Percentiles rank a stretch among this genome's conserved stretches.
Conservation (phyloP, 2,329 filamentous ascomycete genomes). For the Sporothrix protearum region DNA sequence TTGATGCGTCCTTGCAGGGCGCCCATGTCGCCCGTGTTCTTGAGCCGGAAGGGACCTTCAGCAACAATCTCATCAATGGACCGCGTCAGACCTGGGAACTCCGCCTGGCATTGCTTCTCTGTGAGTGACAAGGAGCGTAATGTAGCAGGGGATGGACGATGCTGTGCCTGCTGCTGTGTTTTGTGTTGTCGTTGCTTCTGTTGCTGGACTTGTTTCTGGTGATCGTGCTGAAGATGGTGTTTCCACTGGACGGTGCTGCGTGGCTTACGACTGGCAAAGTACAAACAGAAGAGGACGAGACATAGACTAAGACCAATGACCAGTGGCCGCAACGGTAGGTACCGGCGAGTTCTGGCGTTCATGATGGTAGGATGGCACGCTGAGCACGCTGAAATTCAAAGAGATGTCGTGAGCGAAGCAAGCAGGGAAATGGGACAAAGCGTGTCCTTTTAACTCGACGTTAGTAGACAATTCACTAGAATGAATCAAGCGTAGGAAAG, state of each 20-base stretch:
- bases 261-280: slow-evolving; percentile 26
- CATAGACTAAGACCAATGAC: slow-evolving; percentile 28
- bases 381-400: not conserved
- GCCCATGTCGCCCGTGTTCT: slow-evolving; percentile 39
- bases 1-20: slow-evolving; percentile 44
- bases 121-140: slow-evolving; percentile 41
- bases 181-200: not conserved
- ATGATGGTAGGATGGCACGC: not conserved
- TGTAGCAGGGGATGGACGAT: slow-evolving; percentile 6
- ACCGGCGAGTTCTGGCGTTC: not conserved
- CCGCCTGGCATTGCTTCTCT: slow-evolving; percentile 41
- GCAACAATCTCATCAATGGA: slow-evolving; percentile 46
- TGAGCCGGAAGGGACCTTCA: slow-evolving; percentile 44
- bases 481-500: not conserved
- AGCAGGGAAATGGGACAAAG: not conserved
- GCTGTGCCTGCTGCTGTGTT: not conserved
- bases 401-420: not conserved
- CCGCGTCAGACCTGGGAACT: slow-evolving; percentile 47
- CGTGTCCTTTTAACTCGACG: not conserved
- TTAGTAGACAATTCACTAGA: not conserved
- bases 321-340: slow-evolving; percentile 29
- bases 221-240: not conserved
- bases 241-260: not conserved
- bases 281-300: slow-evolving; percentile 31
- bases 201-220: not conserved